A percentile compares a stretch with the other conserved stretches of the same genome.
These are phyloP conservation scores for Cyclocybe cylindracea DNA, from an alignment of 768 basidiomycete species.

Conservation along the genomic window DNA sequence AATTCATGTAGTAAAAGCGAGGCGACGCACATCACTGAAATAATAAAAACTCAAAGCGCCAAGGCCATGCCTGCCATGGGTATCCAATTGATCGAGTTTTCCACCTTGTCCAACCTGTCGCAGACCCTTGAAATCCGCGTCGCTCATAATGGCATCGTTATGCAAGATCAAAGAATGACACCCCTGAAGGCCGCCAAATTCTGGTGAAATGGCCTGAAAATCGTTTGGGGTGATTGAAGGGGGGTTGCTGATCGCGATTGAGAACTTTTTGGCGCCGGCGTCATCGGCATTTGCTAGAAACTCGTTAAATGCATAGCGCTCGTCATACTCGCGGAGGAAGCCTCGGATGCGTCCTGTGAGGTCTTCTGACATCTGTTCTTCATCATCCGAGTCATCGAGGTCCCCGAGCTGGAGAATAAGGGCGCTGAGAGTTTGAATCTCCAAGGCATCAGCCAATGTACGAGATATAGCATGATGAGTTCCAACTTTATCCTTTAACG, in stretches of 20 bases:
- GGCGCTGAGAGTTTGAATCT: conserved; percentile 12
- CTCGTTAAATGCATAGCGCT: conserved; percentile 34
- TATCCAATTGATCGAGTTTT: conserved; percentile 34
- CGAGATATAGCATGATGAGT: conserved; percentile 11
- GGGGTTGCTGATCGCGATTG: conserved; percentile 33
- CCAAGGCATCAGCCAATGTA: conserved; percentile 8
- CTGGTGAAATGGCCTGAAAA: conserved; percentile 23
- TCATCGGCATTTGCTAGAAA: conserved; percentile 55
- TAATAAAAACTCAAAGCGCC: conserved; percentile 52
- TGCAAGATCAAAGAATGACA: conserved; percentile 41
- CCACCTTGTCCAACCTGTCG: conserved; percentile 45
- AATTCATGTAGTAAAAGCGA: neutral
- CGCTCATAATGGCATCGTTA: conserved; percentile 40
- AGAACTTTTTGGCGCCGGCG: conserved; percentile 41
- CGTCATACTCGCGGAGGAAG: conserved; percentile 17
- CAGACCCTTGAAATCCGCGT: conserved; percentile 45
- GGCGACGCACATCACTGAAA: conserved; percentile 42
- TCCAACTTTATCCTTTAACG: conserved; percentile 3
- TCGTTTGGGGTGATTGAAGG: neutral
- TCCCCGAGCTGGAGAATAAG: conserved; percentile 9
- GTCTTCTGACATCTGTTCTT: conserved; percentile 19
- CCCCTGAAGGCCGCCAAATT: conserved; percentile 29
- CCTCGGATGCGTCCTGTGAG: conserved; percentile 11
- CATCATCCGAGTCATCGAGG: conserved; percentile 9
- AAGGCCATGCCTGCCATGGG: conserved; percentile 49